Evolutionary conservation across 1,139 yeast genomes (phyloP).

Genomic region (Pichia sp.): DNA sequence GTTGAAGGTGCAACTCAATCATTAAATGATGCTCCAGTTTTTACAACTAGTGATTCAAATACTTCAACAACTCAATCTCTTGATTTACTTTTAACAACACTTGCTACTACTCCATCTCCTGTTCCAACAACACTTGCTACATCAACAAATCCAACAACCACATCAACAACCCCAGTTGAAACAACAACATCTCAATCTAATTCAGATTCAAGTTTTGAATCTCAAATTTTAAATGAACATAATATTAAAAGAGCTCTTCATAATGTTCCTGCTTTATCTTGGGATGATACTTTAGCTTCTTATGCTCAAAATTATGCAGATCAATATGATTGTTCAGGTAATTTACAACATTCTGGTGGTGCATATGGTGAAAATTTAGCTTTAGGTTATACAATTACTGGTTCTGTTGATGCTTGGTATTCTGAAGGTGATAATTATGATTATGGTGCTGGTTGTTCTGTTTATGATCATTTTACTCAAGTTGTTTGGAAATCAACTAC

Average conservation of each 20-base stretch:
- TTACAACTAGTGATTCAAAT: slow-evolving; percentile 8
- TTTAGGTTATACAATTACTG: slow-evolving; percentile 40
- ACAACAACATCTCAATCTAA: slow-evolving; percentile 10
- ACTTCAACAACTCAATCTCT: neutral
- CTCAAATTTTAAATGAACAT: slow-evolving; percentile 38
- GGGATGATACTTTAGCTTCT: slow-evolving; percentile 42
- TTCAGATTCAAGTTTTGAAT: slow-evolving; percentile 23
- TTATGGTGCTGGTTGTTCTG: slow-evolving; percentile 36
- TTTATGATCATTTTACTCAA: slow-evolving; percentile 54
- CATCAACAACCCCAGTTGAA: slow-evolving; percentile 1
- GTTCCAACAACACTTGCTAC: neutral
- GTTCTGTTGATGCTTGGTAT: slow-evolving; percentile 59
- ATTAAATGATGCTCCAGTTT: slow-evolving; percentile 16
- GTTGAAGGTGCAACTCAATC: slow-evolving; percentile 16
- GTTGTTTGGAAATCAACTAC: slow-evolving; percentile 56
- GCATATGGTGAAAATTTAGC: slow-evolving; percentile 53
- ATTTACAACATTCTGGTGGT: slow-evolving; percentile 44
- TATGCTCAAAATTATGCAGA: slow-evolving; percentile 42
- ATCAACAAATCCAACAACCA: neutral
- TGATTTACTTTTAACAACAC: neutral
- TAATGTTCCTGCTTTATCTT: slow-evolving; percentile 36
- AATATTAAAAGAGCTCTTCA: slow-evolving; percentile 47
- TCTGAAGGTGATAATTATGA: slow-evolving; percentile 49
- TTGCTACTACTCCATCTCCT: slow-evolving; percentile 1
- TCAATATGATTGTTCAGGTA: slow-evolving; percentile 42